A percentile compares a stretch with the other conserved stretches of the same genome.
Conservation (phyloP, 1,139 yeast genomes). For the Geotrichum carabidarum region DNA sequence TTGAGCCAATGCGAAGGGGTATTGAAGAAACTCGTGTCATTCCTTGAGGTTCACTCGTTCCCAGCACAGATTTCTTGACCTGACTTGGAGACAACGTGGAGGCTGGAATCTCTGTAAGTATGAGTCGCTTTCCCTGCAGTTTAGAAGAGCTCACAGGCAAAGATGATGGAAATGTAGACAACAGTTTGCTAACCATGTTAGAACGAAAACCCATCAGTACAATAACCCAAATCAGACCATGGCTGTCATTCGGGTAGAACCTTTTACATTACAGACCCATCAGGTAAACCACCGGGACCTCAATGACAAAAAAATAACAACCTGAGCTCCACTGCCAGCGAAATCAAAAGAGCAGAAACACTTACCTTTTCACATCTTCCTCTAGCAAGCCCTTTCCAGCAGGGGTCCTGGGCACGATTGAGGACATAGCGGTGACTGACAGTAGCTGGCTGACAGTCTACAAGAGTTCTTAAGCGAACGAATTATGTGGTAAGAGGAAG, state of each 20-base stretch:
- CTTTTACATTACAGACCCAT: too few relatives aligned
- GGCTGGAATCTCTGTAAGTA: background rate
- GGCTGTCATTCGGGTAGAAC: too few relatives aligned
- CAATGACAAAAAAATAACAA: too few relatives aligned
- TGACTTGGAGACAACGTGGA: background rate
- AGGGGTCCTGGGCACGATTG: slow-evolving; percentile 6
- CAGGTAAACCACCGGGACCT: too few relatives aligned
- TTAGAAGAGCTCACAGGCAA: slow-evolving; percentile 4
- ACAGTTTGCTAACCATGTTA: slow-evolving; percentile 6
- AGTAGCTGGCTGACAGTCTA: background rate
- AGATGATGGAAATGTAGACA: slow-evolving; percentile 2
- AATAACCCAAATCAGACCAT: too few relatives aligned
- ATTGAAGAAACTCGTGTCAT: slow-evolving; percentile 3
- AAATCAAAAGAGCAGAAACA: background rate
- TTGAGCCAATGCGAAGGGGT: background rate
- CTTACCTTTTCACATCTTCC: slow-evolving; percentile 6
- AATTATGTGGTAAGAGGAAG: too few relatives aligned
- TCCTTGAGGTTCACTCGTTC: background rate
- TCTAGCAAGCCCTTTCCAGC: slow-evolving; percentile 6
- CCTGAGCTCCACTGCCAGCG: too few relatives aligned
- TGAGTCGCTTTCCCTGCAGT: slow-evolving; percentile 1
- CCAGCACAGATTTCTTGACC: background rate
- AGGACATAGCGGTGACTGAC: slow-evolving; percentile 2
- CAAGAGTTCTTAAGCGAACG: background rate
- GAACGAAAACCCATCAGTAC: background rate